Evolutionary conservation across 2,329 filamentous ascomycete genomes (phyloP), one percentile per base, ranked within the genome.

Genomic region (Ceratocystis eucalypticola): DNA sequence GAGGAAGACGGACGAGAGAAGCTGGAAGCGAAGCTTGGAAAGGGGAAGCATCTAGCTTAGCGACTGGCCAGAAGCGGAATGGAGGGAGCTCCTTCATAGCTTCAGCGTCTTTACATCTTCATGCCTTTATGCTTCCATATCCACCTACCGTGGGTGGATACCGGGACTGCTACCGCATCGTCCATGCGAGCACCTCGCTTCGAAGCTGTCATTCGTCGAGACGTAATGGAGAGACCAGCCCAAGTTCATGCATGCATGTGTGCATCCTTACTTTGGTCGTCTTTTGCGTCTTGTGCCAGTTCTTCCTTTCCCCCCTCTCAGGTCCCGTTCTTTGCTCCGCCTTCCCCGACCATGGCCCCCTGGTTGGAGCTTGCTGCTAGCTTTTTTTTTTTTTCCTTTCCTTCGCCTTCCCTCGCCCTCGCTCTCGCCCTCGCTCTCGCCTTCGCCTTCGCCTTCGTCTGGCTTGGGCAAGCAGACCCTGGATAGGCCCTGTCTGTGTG

Each of bases 241-340:
- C 55, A 37, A n/a, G 55, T 62, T 62, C 61, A 46, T 62, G 44
- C 61, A 46, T 62, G 44, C 61, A 8, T 3, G 8, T 3, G 7
- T 45, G 65, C 15, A 59, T 59, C 55, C 55, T 59, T 59, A 15
- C 53, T 57, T 50, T 5, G 20, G 8, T 25, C 20, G 53, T 25
- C 28, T 17, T 59, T 6, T 17, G 28, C 7, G 22, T 37, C 15
- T 6, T 37, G 28, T 37, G 15, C 55, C 20, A 37, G 33, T 67
- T 64, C 57, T 41, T 22, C 63, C 64, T 59, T 64, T 45, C 6
- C 55, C 44, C 46, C 45, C 41, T 25, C 62, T 64, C 57, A 33
- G 30, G 12, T 50, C 44, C 25, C 61, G 61, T 45, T 41, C 20
- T 17, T 44, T 45, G 12, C 44, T 62, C 61, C 55, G 55, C 25